Percentiles rank a stretch among this genome's conserved stretches.
These are phyloP conservation scores for Aspergillus conjunctus DNA, from an alignment of 495 filamentous ascomycete species.

Conservation along the genomic window DNA sequence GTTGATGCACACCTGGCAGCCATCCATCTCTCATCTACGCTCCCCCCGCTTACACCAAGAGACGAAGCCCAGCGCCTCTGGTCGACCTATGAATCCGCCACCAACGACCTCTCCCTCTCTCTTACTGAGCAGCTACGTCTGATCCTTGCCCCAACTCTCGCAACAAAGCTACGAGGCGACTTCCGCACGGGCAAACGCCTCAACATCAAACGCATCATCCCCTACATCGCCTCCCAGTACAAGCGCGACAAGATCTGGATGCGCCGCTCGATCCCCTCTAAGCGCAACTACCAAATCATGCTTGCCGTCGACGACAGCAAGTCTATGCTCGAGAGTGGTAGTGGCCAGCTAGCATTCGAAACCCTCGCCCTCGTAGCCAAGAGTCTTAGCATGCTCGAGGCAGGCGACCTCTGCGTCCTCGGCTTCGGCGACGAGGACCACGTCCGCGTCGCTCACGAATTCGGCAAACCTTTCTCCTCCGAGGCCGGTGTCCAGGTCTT, in stretches of 20 bases:
- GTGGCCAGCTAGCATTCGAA: slow-evolving; percentile 77
- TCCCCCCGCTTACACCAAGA: slow-evolving; percentile 42
- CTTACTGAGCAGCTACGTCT: slow-evolving; percentile 92
- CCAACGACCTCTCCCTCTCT: slow-evolving; percentile 80
- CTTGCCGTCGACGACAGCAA: slow-evolving; percentile 95
- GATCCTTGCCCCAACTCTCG: slow-evolving; percentile 90
- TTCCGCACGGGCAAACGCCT: slow-evolving; percentile 97
- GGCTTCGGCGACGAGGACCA: slow-evolving; percentile 77
- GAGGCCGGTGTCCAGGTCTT: slow-evolving; percentile 82
- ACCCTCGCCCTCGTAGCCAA: slow-evolving; percentile 87
- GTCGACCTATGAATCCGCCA: slow-evolving; percentile 79
- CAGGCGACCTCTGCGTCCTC: slow-evolving; percentile 83
- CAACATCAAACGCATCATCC: slow-evolving; percentile 98
- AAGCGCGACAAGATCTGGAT: slow-evolving; percentile 99
- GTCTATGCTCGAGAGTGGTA: slow-evolving; percentile 80
- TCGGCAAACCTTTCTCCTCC: slow-evolving; percentile 78
- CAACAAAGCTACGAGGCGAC: slow-evolving; percentile 94
- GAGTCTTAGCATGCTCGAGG: slow-evolving; percentile 86
- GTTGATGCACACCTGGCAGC: slow-evolving; percentile 73
- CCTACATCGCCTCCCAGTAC: slow-evolving; percentile 95
- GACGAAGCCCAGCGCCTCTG: slow-evolving; percentile 77
- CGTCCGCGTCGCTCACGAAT: slow-evolving; percentile 85
- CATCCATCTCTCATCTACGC: slow-evolving; percentile 63
- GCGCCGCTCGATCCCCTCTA: slow-evolving; percentile 84
- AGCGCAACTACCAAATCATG: slow-evolving; percentile 94